These are phyloP conservation scores for Cyclocybe cylindracea DNA, from an alignment of 768 basidiomycete genomes.

Conservation along the genomic window DNA sequence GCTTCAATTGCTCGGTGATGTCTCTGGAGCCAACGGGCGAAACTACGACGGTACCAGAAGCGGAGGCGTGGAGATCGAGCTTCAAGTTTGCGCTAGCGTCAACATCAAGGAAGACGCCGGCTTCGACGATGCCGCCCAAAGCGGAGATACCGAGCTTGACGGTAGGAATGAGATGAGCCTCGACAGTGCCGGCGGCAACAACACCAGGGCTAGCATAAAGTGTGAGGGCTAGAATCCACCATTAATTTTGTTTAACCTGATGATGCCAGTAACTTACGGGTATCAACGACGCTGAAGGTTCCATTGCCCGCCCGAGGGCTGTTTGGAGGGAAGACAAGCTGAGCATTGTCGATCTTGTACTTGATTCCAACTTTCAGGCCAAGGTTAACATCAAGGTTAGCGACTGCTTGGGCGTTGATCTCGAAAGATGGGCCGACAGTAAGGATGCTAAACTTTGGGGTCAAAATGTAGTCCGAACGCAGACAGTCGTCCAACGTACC, in stretches of 20 bases:
- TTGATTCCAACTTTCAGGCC: constrained; percentile 43
- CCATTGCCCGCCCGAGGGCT: constrained; percentile 19
- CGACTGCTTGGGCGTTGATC: constrained; percentile 37
- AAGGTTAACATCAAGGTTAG: constrained; percentile 36
- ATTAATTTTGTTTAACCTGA: not conserved
- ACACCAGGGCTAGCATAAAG: constrained; percentile 41
- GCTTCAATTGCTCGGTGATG: too few relatives aligned
- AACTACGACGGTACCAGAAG: too few relatives aligned
- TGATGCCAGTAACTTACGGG: constrained; percentile 33
- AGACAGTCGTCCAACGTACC: constrained; percentile 26
- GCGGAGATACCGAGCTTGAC: constrained; percentile 47
- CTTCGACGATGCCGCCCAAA: constrained; percentile 33
- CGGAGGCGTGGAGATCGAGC: constrained; percentile 5
- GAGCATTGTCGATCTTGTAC: constrained; percentile 41
- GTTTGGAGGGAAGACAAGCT: constrained; percentile 45
- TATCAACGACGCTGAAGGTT: constrained; percentile 37
- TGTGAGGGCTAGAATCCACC: constrained; percentile 33
- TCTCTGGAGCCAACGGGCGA: too few relatives aligned
- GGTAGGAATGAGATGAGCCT: constrained; percentile 50
- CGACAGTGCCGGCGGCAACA: constrained; percentile 40
- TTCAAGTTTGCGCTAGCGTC: constrained; percentile 36
- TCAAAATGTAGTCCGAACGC: not conserved
- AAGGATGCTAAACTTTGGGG: constrained; percentile 31
- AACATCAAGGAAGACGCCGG: constrained; percentile 42
- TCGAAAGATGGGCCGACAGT: constrained; percentile 49